These are phyloP conservation scores for Trichoderma sp. DNA, from an alignment of 2,329 filamentous ascomycete genomes.

Conservation along the genomic window DNA sequence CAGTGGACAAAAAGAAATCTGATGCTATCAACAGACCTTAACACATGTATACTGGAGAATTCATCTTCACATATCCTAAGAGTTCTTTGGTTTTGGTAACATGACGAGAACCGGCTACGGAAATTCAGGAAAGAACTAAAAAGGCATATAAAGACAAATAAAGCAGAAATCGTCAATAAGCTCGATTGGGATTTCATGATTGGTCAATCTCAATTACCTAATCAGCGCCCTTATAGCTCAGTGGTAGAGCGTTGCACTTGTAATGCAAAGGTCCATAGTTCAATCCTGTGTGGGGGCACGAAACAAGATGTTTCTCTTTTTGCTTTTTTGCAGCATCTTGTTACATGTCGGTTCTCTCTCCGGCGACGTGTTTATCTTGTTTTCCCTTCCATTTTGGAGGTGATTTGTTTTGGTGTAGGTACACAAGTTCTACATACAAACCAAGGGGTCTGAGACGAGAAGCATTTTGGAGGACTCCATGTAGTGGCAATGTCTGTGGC, in stretches of 20 bases:
- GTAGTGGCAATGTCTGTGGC: not conserved
- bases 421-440: not conserved
- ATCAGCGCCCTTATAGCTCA: constrained; percentile 24
- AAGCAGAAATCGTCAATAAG: not conserved
- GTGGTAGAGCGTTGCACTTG: constrained; percentile 26
- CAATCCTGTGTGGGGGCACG: constrained; percentile 25
- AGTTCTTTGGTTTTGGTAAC: too few relatives aligned
- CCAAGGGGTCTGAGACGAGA: too few relatives aligned
- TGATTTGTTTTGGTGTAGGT: not conserved
- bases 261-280: constrained; percentile 27
- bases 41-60: not conserved
- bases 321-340: not conserved
- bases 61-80: not conserved
- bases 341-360: too few relatives aligned
- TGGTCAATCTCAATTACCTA: not conserved
- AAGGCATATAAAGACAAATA: not conserved
- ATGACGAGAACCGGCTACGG: not conserved
- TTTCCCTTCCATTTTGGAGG: not conserved
- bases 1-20: not conserved
- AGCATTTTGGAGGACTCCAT: too few relatives aligned
- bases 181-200: not conserved
- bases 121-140: not conserved
- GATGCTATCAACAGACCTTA: not conserved
- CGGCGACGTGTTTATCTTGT: fast-evolving
- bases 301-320: not conserved